Base-by-base conservation (phyloP, 345 rosid genomes). In the Boechera retrofracta region DNA sequence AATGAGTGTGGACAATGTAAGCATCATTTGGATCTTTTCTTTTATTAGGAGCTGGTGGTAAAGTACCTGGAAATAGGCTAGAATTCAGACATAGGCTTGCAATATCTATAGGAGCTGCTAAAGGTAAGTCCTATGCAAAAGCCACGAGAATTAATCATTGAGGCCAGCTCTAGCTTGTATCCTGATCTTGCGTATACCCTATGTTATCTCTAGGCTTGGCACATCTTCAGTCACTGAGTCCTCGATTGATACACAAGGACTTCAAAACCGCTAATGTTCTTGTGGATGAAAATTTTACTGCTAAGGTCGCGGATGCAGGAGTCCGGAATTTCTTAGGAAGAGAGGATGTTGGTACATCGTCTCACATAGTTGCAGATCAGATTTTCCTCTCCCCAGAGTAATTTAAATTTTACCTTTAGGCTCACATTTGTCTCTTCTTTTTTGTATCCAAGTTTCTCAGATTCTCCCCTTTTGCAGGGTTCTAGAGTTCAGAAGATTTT, bases 241-340 rank as follows among this genome's bases (percentile, higher is more conserved):
- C 97, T 51, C 84, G 95, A 26, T 77, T 92, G 81, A 45, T 92
- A 62, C 98, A 94, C 75, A 94, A 92, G 80, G 86, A 94, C 85
- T 94, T 90, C 83, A 92, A 90, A 84, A 94, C 97, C 0, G 91
- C 90, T 64, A 94, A 92, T 48, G 98, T 92, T 78, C 95, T 92
- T 71, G 98, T 94, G 35, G 98, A 89, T 73, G 95, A 91, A 65
- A 81, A 90, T 64, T 94, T 89, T 81, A 89, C 86, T 52, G 91
- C 97, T 4, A 92, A 92, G 77, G 98, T 92, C 80, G 98, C 97
- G 10, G 98, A 90, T 81, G 95, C 97, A 9, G 98, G 98, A 74
- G 79, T 94, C 1, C 85, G 87, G 55, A 89, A 90, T 81, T 89
- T 94, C 79, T 82, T 92, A 68, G 97, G 90, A 75, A 82, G 92